Percentiles rank a stretch among this genome's conserved stretches.
Evolutionary conservation across 2,329 filamentous ascomycete genomes (phyloP).

Genomic region (Arthrocladium fulminans): DNA sequence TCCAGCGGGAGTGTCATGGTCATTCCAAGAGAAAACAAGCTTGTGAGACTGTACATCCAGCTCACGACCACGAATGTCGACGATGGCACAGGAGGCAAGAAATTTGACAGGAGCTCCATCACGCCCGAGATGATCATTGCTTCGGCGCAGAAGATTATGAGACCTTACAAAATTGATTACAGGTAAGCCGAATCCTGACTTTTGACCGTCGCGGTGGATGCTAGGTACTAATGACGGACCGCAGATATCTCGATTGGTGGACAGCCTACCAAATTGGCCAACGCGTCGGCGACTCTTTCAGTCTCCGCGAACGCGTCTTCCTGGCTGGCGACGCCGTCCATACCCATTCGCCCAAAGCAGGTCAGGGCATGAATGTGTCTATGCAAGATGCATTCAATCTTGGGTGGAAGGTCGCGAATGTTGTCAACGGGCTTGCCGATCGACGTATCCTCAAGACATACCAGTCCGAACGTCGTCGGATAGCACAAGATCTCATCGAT

Average conservation of each 20-base stretch:
- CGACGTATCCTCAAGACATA: constrained; percentile 44
- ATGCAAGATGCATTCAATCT: constrained; percentile 59
- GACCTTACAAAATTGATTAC: constrained; percentile 57
- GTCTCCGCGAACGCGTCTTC: constrained; percentile 47
- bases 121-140: constrained; percentile 55
- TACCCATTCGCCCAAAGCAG: constrained; percentile 51
- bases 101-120: constrained; percentile 53
- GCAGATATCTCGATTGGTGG: constrained; percentile 61
- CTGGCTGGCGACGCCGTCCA: constrained; percentile 59
- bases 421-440: constrained; percentile 36
- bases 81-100: constrained; percentile 36
- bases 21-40: constrained; percentile 54
- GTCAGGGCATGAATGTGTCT: constrained; percentile 63
- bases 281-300: constrained; percentile 51
- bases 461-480: constrained; percentile 45
- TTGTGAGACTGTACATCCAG: constrained; percentile 44
- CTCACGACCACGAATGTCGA: constrained; percentile 15
- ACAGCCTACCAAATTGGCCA: constrained; percentile 61
- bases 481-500: constrained; percentile 58
- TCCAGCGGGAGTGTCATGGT: constrained; percentile 53
- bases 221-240: no score
- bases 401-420: constrained; percentile 48
- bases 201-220: no score
- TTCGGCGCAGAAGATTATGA: constrained; percentile 53
- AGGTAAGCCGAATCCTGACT: no score